Conservation (phyloP, 2,329 filamentous ascomycete species). For the Trichoderma atrobrunneum region DNA sequence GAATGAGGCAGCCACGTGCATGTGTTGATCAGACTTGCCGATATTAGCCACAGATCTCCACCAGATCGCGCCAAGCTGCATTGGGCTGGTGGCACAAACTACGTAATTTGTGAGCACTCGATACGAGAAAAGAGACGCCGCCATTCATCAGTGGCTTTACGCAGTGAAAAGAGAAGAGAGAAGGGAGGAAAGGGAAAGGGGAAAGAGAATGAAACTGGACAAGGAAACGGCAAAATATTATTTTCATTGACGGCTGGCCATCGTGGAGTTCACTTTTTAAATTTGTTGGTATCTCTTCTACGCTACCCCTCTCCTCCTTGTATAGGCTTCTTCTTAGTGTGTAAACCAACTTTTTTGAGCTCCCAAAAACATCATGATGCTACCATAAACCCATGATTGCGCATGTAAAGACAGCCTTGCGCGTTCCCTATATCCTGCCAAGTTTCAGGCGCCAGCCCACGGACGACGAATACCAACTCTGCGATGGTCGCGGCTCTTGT, state of each 20-base stretch:
- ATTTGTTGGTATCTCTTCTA: slow-evolving; percentile 20
- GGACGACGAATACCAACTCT: neutral
- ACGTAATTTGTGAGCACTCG: slow-evolving; percentile 3
- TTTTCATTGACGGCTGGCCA: neutral
- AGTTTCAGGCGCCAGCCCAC: slow-evolving; percentile 10
- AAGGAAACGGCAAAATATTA: neutral
- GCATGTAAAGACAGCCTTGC: slow-evolving; percentile 7
- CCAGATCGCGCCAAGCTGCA: slow-evolving; percentile 15
- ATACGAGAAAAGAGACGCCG: neutral
- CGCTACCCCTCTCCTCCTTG: neutral
- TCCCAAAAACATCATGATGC: neutral
- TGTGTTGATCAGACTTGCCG: neutral
- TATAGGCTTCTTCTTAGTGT: neutral
- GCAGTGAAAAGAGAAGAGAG: neutral
- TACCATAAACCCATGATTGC: slow-evolving; percentile 6
- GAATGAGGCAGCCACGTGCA: slow-evolving; percentile 9
- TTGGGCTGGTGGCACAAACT: slow-evolving; percentile 7
- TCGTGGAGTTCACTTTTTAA: neutral
- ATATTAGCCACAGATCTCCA: slow-evolving; percentile 12
- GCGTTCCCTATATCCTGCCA: slow-evolving; percentile 14
- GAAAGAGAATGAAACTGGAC: neutral
- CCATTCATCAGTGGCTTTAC: neutral
- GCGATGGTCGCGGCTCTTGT: neutral
- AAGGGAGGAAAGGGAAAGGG: neutral
- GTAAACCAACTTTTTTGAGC: slow-evolving; percentile 20